These are phyloP conservation scores for Aplosporella prunicola DNA, from an alignment of 2,329 filamentous ascomycete genomes.

Conservation along the genomic window DNA sequence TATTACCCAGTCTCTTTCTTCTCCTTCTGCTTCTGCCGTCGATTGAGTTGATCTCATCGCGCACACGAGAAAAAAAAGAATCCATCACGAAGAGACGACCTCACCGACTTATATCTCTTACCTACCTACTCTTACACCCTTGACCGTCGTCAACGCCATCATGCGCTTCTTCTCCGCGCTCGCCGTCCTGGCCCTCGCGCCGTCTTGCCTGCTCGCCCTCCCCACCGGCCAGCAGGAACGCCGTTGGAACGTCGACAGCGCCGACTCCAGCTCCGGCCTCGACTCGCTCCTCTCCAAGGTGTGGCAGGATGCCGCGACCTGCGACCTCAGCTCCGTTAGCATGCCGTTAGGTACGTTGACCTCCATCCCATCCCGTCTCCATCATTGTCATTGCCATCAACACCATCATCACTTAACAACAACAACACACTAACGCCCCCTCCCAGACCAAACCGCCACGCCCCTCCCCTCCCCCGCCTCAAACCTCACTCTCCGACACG, in stretches of 20 bases:
- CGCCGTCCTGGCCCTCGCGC: conserved; percentile 25
- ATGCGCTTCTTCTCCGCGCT: conserved; percentile 28
- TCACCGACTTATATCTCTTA: background rate
- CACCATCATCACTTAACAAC: background rate
- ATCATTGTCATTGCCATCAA: background rate
- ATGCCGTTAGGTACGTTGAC: conserved; percentile 24
- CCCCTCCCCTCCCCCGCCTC: conserved; percentile 51
- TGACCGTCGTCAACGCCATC: conserved; percentile 10
- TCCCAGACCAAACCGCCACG: conserved; percentile 23
- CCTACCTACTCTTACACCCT: background rate
- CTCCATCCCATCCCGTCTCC: background rate
- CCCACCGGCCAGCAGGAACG: conserved; percentile 15
- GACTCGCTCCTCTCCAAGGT: conserved; percentile 3
- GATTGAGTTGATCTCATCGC: no score
- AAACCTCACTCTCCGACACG: conserved; percentile 60
- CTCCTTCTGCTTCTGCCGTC: no score
- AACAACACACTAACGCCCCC: conserved; percentile 16
- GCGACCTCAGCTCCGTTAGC: conserved; percentile 21
- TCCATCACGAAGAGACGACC: no score
- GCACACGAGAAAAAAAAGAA: no score
- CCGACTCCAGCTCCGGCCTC: conserved; percentile 1
- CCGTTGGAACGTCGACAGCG: background rate
- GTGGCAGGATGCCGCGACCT: conserved; percentile 13
- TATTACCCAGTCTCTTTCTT: no score
- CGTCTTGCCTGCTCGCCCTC: conserved; percentile 23